Base-by-base conservation (phyloP, 2,329 filamentous ascomycete species). In the Aspergillus oerlinghausenensis region DNA sequence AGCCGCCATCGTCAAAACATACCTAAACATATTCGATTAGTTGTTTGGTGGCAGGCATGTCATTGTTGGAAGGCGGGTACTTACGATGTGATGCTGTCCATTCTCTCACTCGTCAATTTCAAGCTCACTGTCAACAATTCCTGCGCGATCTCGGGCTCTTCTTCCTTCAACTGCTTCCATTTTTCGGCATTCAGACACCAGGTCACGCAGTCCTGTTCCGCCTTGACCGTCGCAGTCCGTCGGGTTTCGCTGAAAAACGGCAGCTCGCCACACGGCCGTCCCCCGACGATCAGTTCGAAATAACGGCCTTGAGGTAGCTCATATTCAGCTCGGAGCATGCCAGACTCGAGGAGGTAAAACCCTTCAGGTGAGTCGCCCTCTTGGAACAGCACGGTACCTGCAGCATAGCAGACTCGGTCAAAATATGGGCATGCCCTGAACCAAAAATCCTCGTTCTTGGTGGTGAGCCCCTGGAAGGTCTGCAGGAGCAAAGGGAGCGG, bases 381-480 rank as follows among this genome's bases (percentile, higher is more conserved):
- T 3, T 83, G 81, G 74, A 93, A 99, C 1, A 99, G 78, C 3
- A 90, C 79, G 0, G 86, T 86, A 3, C 90, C 91, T 0, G 86
- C 82, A 0, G 80, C 64, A 61, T 88, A 90, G 58, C 88, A 84
- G 60, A 84, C 84, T 48, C 85, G 84, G 42, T 79, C 76, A 69
- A 99, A 97, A 76, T 89, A 97, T 0, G 83, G 79, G 4, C 85
- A 84, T 0, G 87, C 87, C 1, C 85, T 85, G 73, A 92, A 93
- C 94, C 94, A 99, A 71, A 97, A 97, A 73, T 97, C 92, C 72
- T 96, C 92, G 68, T 93, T 94, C 72, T 89, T 86, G 52, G 85
- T 80, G 52, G 90, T 95, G 11, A 97, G 79, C 48, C 91, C 89
- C 69, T 94, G 88, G 76, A 99, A 97, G n/a, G 94, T 90, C 71